These are phyloP conservation scores for Lathyrus tuberosus DNA, from an alignment of 306 rosid genomes.

Conservation along the genomic window DNA sequence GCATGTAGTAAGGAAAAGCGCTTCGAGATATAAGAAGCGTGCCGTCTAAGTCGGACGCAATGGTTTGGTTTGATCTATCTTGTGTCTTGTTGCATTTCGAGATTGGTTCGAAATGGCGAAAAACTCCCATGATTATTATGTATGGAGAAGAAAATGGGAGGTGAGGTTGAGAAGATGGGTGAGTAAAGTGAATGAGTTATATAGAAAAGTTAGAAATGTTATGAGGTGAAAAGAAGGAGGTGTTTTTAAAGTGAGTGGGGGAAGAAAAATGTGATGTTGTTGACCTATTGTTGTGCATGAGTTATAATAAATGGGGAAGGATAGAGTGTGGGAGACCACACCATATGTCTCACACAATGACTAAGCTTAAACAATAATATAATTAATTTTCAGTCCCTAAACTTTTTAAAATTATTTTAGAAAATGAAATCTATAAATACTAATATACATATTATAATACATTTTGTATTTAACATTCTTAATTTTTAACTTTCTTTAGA, in stretches of 20 bases:
- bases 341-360: neutral
- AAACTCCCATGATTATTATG: slow-evolving; percentile 46
- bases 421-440: too few species aligned
- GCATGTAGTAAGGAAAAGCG: slow-evolving; percentile 94
- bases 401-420: neutral
- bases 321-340: neutral
- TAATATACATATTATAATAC: too few species aligned
- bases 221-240: neutral
- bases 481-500: neutral
- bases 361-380: neutral
- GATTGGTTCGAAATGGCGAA: slow-evolving; percentile 57
- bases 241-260: slow-evolving; percentile 18
- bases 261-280: slow-evolving; percentile 9
- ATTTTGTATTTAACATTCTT: too few species aligned
- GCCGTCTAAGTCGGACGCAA: slow-evolving; percentile 86
- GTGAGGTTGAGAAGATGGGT: neutral
- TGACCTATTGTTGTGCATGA: slow-evolving; percentile 16
- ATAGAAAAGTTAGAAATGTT: neutral
- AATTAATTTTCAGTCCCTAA: neutral
- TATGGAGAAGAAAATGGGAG: neutral
- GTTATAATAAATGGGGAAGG: neutral
- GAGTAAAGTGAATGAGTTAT: slow-evolving; percentile 1
- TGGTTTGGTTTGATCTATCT: slow-evolving; percentile 67
- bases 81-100: slow-evolving; percentile 61
- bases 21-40: slow-evolving; percentile 66